These are phyloP conservation scores for Lippia alba DNA, from an alignment of 305 asterid species.

Conservation along the genomic window DNA sequence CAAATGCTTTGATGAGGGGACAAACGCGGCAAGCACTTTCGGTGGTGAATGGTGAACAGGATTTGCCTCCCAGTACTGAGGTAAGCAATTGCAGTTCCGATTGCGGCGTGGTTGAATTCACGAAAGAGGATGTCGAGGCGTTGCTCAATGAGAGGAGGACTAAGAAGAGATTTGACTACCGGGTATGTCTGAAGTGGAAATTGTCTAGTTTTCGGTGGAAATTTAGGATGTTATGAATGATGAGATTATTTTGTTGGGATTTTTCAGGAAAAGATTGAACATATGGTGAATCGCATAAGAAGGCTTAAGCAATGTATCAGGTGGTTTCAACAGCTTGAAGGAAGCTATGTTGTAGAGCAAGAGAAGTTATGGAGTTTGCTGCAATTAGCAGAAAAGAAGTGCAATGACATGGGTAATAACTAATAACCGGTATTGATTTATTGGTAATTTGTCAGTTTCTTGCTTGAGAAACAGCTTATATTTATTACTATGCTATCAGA, in stretches of 20 bases:
- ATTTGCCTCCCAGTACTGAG: slow-evolving; percentile 62
- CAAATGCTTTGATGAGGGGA: slow-evolving; percentile 48
- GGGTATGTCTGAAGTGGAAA: slow-evolving; percentile 50
- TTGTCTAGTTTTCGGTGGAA: not conserved
- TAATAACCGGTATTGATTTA: slow-evolving; percentile 7
- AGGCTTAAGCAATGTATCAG: slow-evolving; percentile 80
- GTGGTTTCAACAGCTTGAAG: slow-evolving; percentile 92
- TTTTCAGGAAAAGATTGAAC: slow-evolving; percentile 80
- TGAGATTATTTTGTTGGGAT: slow-evolving; percentile 27
- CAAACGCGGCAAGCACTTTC: slow-evolving; percentile 73
- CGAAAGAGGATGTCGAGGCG: slow-evolving; percentile 74
- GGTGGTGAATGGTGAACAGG: slow-evolving; percentile 81
- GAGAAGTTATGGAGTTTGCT: slow-evolving; percentile 54
- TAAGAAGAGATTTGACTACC: slow-evolving; percentile 67
- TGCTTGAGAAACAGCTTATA: not conserved
- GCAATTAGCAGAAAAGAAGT: slow-evolving; percentile 78
- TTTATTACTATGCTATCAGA: slow-evolving; percentile 47
- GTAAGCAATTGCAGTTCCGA: slow-evolving; percentile 79
- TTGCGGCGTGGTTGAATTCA: slow-evolving; percentile 60
- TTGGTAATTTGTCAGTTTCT: slow-evolving; percentile 23
- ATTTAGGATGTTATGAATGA: not conserved
- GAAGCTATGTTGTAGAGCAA: slow-evolving; percentile 55
- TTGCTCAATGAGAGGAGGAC: slow-evolving; percentile 75
- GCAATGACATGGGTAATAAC: slow-evolving; percentile 66
- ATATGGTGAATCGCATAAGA: slow-evolving; percentile 64